These are phyloP conservation scores for Remersonia thermophila DNA, from an alignment of 2,329 filamentous ascomycete species.

Conservation along the genomic window DNA sequence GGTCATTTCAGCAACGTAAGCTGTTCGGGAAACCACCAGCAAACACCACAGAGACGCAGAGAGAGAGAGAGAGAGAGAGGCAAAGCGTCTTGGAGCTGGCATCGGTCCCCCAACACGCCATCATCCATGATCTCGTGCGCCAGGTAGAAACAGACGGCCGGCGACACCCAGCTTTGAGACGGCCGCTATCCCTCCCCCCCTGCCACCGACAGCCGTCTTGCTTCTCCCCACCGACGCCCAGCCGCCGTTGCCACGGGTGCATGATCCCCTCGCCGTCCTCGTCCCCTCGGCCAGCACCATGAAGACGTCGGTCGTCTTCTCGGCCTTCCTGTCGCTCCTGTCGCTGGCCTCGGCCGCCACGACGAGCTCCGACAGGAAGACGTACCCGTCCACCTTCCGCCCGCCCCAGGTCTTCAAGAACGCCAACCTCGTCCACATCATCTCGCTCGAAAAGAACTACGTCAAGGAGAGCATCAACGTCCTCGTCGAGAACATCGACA, in stretches of 20 bases:
- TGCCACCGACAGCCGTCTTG: no score
- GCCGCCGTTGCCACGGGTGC: conserved; percentile 12
- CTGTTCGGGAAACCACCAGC: conserved; percentile 20
- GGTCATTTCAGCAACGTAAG: conserved; percentile 26
- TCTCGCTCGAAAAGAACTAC: conserved; percentile 89
- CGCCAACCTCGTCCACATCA: conserved; percentile 74
- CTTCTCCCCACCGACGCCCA: no score
- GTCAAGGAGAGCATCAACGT: conserved; percentile 85
- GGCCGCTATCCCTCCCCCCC: no score
- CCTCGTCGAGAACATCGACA: conserved; percentile 79
- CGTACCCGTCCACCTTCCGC: conserved; percentile 56
- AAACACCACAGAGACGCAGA: conserved; percentile 22
- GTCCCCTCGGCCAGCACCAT: conserved; percentile 25
- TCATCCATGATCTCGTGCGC: no score
- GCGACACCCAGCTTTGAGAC: no score
- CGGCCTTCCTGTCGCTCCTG: conserved; percentile 47
- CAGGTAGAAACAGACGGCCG: no score
- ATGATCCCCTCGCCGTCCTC: conserved; percentile 14
- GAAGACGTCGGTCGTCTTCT: conserved; percentile 39
- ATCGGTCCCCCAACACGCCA: no score
- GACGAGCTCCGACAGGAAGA: conserved; percentile 17
- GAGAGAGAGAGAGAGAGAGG: conserved; percentile 18
- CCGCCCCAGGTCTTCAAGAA: conserved; percentile 91
- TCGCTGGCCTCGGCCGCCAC: conserved; percentile 30
- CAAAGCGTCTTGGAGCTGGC: no score